These are phyloP conservation scores for Saccharomycopsis fermentans DNA, from an alignment of 805 yeast species.

Conservation along the genomic window DNA sequence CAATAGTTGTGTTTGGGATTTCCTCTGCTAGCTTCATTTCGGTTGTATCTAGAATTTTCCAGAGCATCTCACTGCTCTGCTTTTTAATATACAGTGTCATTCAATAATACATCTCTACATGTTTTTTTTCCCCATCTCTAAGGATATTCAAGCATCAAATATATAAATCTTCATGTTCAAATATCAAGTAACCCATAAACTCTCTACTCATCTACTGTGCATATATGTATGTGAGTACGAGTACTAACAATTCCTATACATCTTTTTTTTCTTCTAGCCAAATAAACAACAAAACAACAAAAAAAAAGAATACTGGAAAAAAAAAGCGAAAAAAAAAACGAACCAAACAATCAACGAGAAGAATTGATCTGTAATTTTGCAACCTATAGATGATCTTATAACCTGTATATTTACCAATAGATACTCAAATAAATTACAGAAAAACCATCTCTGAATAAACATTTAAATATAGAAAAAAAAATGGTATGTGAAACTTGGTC, in stretches of 20 bases:
- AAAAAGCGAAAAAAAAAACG: neutral
- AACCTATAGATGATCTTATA: no score
- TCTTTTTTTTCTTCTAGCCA: neutral
- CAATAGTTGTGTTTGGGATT: slow-evolving; percentile 13
- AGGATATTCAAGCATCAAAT: no score
- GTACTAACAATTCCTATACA: neutral
- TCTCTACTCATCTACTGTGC: neutral
- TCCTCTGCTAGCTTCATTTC: no score
- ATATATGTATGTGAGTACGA: neutral
- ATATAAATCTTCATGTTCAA: no score
- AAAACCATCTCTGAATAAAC: no score
- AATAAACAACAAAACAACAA: neutral
- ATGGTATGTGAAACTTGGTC: neutral
- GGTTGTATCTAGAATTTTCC: no score
- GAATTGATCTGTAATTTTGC: neutral
- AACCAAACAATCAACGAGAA: neutral
- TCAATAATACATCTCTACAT: neutral
- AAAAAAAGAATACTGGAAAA: neutral
- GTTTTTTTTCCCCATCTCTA: no score
- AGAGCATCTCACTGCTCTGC: no score
- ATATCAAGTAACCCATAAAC: no score
- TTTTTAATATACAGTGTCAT: neutral
- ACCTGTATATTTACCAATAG: no score
- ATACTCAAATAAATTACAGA: no score
- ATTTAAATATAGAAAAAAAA: no score